Percentiles rank a stretch among this genome's conserved stretches.
Conservation (phyloP, 768 basidiomycete species). For the Tylopilus subfusipes region DNA sequence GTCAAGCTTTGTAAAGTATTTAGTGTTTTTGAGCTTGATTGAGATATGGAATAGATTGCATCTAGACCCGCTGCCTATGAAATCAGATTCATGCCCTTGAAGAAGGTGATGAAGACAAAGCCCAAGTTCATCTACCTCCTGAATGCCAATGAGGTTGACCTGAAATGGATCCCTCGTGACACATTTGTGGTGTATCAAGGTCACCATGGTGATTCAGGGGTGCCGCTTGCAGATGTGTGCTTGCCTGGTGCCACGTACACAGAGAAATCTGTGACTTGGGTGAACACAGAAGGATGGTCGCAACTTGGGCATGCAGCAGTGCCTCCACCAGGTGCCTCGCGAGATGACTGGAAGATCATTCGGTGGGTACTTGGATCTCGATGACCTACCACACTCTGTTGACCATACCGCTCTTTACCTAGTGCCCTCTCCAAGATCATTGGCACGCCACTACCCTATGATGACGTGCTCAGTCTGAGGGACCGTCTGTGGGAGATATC, state of each 20-base stretch:
- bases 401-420: not conserved
- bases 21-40: too few species aligned
- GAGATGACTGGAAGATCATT: slow-evolving; percentile 98
- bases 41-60: slow-evolving; percentile 53
- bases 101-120: slow-evolving; percentile 67
- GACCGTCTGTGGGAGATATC: too few species aligned
- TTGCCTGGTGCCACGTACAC: slow-evolving; percentile 93
- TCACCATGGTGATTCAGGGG: slow-evolving; percentile 96
- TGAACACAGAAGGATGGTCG: slow-evolving; percentile 93
- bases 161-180: slow-evolving; percentile 79
- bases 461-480: too few species aligned
- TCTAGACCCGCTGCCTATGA: slow-evolving; percentile 95
- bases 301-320: slow-evolving; percentile 92
- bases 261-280: slow-evolving; percentile 82
- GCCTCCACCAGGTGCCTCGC: slow-evolving; percentile 83
- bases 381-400: not conserved
- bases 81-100: slow-evolving; percentile 85
- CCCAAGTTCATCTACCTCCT: slow-evolving; percentile 97
- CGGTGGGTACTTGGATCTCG: slow-evolving; percentile 45
- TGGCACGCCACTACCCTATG: too few species aligned
- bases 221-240: slow-evolving; percentile 93
- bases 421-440: too few species aligned
- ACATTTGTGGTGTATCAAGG: slow-evolving; percentile 99
- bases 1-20: too few species aligned
- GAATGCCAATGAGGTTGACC: slow-evolving; percentile 92